Percentiles rank a stretch among this genome's conserved stretches.
These are phyloP conservation scores for Leishmania aethiopica DNA, from an alignment of 208 protist genomes.

Conservation along the genomic window DNA sequence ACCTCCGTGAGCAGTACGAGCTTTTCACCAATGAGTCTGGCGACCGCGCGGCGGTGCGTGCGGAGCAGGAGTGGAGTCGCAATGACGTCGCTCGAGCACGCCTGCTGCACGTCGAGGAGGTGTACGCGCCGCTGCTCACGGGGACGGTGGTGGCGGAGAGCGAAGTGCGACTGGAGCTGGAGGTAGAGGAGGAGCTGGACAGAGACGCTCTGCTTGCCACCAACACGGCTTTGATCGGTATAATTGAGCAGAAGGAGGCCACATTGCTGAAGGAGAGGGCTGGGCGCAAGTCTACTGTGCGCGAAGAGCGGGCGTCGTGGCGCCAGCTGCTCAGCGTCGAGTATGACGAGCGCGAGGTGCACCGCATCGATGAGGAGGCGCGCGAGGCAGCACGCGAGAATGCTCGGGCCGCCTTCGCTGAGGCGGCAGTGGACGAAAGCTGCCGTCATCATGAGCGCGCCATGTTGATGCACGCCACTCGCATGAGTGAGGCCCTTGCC, in stretches of 20 bases:
- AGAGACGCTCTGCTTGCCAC: conserved; percentile 8
- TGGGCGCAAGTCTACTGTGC: conserved; percentile 16
- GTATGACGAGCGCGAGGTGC: conserved; percentile 25
- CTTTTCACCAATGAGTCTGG: conserved; percentile 38
- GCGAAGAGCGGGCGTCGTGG: conserved; percentile 24
- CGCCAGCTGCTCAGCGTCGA: conserved; percentile 23
- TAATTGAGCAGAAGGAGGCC: conserved; percentile 16
- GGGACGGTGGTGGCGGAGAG: background rate
- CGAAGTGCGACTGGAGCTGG: conserved; percentile 16
- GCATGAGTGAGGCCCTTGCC: conserved; percentile 8
- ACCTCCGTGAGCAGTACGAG: conserved; percentile 24
- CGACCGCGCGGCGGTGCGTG: conserved; percentile 36
- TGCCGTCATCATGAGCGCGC: conserved; percentile 9
- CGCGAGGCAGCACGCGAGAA: conserved; percentile 9
- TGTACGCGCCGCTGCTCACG: conserved; percentile 8
- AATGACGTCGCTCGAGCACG: conserved; percentile 8
- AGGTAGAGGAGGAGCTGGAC: conserved; percentile 36
- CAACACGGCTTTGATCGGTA: background rate
- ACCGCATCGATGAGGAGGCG: conserved; percentile 27
- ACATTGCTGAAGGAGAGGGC: conserved; percentile 13
- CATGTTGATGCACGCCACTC: conserved; percentile 11
- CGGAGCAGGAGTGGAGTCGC: conserved; percentile 43
- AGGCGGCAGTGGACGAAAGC: conserved; percentile 7
- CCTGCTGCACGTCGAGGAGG: conserved; percentile 17
- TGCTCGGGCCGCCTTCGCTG: background rate